Percentiles rank a stretch among this genome's conserved stretches.
Evolutionary conservation across 1,139 yeast genomes (phyloP).

Genomic region (Nakaseomyces glabratus): DNA sequence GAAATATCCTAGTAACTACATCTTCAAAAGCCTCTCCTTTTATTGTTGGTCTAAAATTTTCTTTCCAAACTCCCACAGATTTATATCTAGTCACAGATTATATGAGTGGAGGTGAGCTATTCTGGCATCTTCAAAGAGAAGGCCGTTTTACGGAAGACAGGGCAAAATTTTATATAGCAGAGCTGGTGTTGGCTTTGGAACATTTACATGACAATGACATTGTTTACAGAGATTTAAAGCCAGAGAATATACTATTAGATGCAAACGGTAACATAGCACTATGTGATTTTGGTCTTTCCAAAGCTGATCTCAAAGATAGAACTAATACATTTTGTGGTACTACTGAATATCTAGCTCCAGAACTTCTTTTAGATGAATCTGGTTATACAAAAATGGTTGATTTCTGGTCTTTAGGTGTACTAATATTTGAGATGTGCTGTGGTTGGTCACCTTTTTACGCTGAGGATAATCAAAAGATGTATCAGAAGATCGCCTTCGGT

Average conservation of each 20-base stretch:
- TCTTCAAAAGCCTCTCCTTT: conserved; percentile 78
- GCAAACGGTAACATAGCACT: conserved; percentile 95
- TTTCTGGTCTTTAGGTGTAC: conserved; percentile 76
- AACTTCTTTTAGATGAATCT: conserved; percentile 68
- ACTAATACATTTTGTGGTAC: conserved; percentile 98
- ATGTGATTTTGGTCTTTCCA: conserved; percentile 93
- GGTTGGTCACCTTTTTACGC: conserved; percentile 99
- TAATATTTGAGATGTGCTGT: conserved; percentile 85
- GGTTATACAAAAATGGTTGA: conserved; percentile 85
- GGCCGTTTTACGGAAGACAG: conserved; percentile 88
- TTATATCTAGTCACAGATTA: conserved; percentile 89
- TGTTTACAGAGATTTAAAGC: conserved; percentile 90
- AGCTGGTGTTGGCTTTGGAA: conserved; percentile 81
- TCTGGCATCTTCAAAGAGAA: conserved; percentile 95
- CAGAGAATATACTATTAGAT: conserved; percentile 86
- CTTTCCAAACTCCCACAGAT: conserved; percentile 91
- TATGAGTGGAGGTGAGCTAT: conserved; percentile 96
- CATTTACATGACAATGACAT: conserved; percentile 88
- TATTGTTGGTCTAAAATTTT: conserved; percentile 88
- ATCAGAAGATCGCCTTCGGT: conserved; percentile 95
- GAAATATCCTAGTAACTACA: conserved; percentile 87
- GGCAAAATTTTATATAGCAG: conserved; percentile 94
- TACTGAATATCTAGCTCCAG: conserved; percentile 83
- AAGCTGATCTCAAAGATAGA: conserved; percentile 88
- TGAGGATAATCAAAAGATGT: conserved; percentile 96